Percentiles rank a stretch among this genome's conserved stretches.
These are phyloP conservation scores for Arbutus unedo DNA, from an alignment of 148 eudicot genomes.

Conservation along the genomic window DNA sequence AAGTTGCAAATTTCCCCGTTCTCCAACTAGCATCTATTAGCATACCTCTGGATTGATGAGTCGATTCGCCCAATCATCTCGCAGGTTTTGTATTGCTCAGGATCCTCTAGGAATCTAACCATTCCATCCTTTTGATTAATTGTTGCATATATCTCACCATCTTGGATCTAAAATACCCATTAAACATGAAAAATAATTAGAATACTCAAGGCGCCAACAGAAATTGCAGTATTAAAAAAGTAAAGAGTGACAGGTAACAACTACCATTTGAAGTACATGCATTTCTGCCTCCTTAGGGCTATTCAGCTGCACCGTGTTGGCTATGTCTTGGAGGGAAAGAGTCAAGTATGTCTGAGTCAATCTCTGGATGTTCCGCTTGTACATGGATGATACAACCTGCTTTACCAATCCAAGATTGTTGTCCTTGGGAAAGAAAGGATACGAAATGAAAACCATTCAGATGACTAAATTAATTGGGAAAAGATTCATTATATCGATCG, in stretches of 20 bases:
- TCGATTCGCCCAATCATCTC: constrained; percentile 87
- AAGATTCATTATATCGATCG: not conserved
- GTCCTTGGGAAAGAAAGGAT: not conserved
- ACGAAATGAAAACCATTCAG: not conserved
- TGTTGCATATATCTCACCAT: constrained; percentile 55
- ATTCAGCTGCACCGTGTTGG: constrained; percentile 65
- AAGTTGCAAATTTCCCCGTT: not conserved
- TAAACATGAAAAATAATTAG: not conserved
- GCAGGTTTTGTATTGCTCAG: constrained; percentile 91
- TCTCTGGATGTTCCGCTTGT: constrained; percentile 85
- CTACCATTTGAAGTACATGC: constrained; percentile 96
- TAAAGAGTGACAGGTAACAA: not conserved
- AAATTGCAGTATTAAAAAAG: not conserved
- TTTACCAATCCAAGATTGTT: constrained; percentile 17
- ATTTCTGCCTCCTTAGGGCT: constrained; percentile 87
- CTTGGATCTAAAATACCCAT: constrained; percentile 54
- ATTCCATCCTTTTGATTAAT: constrained; percentile 99
- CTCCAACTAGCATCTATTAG: not conserved
- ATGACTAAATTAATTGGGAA: not conserved
- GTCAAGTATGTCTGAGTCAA: constrained; percentile 95
- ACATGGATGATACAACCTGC: constrained; percentile 64
- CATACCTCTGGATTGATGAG: constrained; percentile 81
- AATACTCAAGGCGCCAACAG: not conserved
- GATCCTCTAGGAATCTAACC: constrained; percentile 96
- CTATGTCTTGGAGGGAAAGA: constrained; percentile 88